Evolutionary conservation across 2,329 filamentous ascomycete genomes (phyloP).

Genomic region (Lecanicillium sp.): DNA sequence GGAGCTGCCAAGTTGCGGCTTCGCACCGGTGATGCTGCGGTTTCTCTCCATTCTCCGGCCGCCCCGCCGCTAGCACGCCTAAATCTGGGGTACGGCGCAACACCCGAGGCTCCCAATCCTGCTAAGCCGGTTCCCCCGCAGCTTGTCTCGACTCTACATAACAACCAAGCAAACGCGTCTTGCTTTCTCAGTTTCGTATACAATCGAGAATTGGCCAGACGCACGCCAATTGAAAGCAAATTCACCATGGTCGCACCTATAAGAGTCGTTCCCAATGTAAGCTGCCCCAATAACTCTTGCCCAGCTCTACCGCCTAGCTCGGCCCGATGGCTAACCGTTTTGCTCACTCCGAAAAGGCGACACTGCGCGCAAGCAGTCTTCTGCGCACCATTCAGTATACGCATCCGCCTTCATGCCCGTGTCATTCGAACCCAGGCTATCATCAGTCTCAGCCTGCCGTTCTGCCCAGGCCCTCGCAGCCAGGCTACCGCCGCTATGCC

Average conservation of each 20-base stretch:
- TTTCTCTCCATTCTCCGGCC: no score
- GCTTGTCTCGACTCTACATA: not conserved
- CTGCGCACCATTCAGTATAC: constrained; percentile 88
- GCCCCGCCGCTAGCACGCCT: no score
- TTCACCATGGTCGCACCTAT: constrained; percentile 19
- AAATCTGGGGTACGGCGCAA: constrained; percentile 13
- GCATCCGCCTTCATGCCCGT: constrained; percentile 83
- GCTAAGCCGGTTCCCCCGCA: not conserved
- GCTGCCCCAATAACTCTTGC: constrained; percentile 13
- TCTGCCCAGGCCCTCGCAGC: constrained; percentile 36
- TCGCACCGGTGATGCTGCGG: no score
- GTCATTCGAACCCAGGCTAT: constrained; percentile 81
- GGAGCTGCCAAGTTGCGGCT: no score
- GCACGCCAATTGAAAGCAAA: no score
- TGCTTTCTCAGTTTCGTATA: no score
- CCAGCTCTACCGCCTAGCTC: no score
- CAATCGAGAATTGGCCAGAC: no score
- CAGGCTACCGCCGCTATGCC: constrained; percentile 51
- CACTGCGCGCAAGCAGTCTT: constrained; percentile 61
- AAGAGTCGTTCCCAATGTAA: constrained; percentile 30
- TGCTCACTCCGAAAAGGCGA: constrained; percentile 37
- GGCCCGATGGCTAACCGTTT: not conserved
- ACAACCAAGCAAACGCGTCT: no score
- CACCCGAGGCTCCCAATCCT: constrained; percentile 6
- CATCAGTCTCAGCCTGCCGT: constrained; percentile 61